Evolutionary conservation across 2,329 filamentous ascomycete species (phyloP), one percentile per base, ranked within the genome.

Genomic region (Ophiosphaerella herpotricha): DNA sequence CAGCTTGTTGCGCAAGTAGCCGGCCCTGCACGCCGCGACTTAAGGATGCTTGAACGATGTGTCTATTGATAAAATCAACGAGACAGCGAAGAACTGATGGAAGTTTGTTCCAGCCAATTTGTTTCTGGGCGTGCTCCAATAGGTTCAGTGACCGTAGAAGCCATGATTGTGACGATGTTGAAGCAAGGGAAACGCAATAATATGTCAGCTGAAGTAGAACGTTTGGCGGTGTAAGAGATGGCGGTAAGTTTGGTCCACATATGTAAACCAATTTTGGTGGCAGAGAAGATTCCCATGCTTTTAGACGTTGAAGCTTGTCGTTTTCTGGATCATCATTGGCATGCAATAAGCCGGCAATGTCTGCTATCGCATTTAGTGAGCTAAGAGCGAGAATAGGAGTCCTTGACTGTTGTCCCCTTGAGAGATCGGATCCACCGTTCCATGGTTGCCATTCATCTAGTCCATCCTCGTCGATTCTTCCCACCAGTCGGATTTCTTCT

Each of bases 371-470:
- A 52, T 83, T 83, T 61, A 83, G 82, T 5, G 77, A 80, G 60
- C 81, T 84, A 18, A 81, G 63, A 5, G 76, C 73, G 38, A 79
- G 73, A 11, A 78, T 57, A 5, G 71, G 71, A 18, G 57, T 57
- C 38, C 63, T 58, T 37, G 60, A 57, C 29, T 55, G 53, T 33
- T 57, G 52, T 33, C 48, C 46, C n/a, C 49, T 46, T 29, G 48
- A 41, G 32, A 35, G 74, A 72, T 73, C 70, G 48, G 77, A 60
- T 51, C 78, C 77, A 23, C 85, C 82, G 14, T 78, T 77, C 88
- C 88, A 91, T 1, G 85, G 84, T 57, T 88, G 84, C 87, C 87
- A 90, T 72, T 90, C 87, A 62, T 90, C 88, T 16, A 87, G 73
- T 1, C 85, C 85, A 58, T 88, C 85, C 67, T 89, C 85, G 23